A percentile compares a stretch with the other conserved stretches of the same genome.
Conservation (phyloP, 495 filamentous ascomycete species). For the Trichoderma virens region DNA sequence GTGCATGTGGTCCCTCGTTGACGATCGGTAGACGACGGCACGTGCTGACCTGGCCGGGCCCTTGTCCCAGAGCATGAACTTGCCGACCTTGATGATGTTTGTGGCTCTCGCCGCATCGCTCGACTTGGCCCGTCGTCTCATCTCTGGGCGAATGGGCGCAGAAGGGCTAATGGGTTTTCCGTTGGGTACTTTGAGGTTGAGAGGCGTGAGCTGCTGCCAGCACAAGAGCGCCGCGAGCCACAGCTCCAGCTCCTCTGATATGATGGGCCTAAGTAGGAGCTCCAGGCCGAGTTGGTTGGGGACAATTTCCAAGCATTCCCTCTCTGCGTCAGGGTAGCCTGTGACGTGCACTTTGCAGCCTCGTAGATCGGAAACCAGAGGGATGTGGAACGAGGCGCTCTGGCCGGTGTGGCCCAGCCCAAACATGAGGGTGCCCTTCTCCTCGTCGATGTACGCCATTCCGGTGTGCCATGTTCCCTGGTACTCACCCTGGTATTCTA, state of each 20-base stretch:
- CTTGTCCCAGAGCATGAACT: constrained; percentile 85
- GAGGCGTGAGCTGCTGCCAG: constrained; percentile 82
- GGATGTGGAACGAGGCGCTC: constrained; percentile 37
- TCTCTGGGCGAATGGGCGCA: constrained; percentile 40
- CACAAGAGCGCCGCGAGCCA: constrained; percentile 92
- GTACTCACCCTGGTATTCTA: constrained; percentile 54
- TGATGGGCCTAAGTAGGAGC: constrained; percentile 66
- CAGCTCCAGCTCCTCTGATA: constrained; percentile 68
- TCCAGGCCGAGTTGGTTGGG: constrained; percentile 60
- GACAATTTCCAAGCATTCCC: constrained; percentile 73
- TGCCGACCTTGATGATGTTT: constrained; percentile 94
- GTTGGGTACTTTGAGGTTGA: constrained; percentile 19
- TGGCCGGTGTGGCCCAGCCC: constrained; percentile 48
- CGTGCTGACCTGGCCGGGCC: constrained; percentile 45
- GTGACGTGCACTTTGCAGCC: constrained; percentile 74
- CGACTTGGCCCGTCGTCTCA: constrained; percentile 63
- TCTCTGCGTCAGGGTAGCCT: constrained; percentile 53
- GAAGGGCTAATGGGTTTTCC: constrained; percentile 19
- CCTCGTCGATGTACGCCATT: constrained; percentile 60
- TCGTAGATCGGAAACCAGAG: constrained; percentile 69
- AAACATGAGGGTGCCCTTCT: constrained; percentile 55
- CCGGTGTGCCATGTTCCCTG: constrained; percentile 51
- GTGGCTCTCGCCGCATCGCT: constrained; percentile 53
- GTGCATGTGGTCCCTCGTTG: constrained; percentile 36
- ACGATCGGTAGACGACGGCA: constrained; percentile 42